Evolutionary conservation across 1,284 basidiomycete species (phyloP).

Genomic region (Athelia psychrophila): DNA sequence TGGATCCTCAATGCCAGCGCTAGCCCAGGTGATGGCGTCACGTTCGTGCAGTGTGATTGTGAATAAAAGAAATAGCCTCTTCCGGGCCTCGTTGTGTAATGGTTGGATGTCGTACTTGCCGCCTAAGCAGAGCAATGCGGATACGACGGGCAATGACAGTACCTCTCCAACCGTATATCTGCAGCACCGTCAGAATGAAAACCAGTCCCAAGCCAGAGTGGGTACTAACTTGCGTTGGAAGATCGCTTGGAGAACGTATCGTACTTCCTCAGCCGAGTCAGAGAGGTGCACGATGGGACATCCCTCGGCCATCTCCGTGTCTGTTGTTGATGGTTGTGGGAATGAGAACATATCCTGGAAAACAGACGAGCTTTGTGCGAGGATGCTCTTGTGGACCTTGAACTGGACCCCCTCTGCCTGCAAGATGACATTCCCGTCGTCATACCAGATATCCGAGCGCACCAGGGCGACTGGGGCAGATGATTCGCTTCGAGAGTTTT

Average conservation of each 20-base stretch:
- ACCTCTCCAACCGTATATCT: slow-evolving; percentile 3
- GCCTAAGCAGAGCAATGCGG: slow-evolving; percentile 39
- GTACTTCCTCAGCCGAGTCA: slow-evolving; percentile 32
- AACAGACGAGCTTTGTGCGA: slow-evolving; percentile 15
- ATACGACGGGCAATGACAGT: slow-evolving; percentile 29
- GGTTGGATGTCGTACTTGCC: slow-evolving; percentile 40
- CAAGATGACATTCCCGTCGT: slow-evolving; percentile 23
- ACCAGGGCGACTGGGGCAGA: too few relatives aligned
- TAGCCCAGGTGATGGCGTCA: neutral
- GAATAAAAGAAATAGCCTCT: slow-evolving; percentile 31
- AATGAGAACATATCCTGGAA: slow-evolving; percentile 20
- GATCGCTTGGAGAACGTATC: slow-evolving; percentile 29
- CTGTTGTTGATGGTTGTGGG: slow-evolving; percentile 15
- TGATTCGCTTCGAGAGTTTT: too few relatives aligned
- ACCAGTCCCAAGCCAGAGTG: neutral
- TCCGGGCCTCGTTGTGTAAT: slow-evolving; percentile 35
- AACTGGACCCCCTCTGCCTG: slow-evolving; percentile 19
- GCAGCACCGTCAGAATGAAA: neutral
- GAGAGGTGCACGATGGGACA: slow-evolving; percentile 34
- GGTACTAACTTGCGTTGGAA: slow-evolving; percentile 9
- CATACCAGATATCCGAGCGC: slow-evolving; percentile 14
- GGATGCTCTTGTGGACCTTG: slow-evolving; percentile 17
- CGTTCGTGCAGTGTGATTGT: slow-evolving; percentile 28
- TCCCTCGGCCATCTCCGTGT: slow-evolving; percentile 26
- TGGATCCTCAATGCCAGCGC: neutral